Evolutionary conservation across 129 eudicot species (phyloP).

Genomic region (Pulicaria dysenterica): DNA sequence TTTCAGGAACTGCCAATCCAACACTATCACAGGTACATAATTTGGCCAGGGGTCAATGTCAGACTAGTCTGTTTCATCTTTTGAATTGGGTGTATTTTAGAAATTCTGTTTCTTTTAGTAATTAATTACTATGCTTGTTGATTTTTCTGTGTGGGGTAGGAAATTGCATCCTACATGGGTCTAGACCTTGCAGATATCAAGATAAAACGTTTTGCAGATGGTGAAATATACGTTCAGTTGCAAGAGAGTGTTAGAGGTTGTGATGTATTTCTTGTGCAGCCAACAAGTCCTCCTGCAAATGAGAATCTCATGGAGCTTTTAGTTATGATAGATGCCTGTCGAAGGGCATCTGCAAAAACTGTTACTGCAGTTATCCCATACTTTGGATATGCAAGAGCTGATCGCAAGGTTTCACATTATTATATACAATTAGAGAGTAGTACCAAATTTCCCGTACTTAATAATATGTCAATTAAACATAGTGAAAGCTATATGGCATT

Average conservation of each 20-base stretch:
- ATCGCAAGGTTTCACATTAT: slow-evolving; percentile 67
- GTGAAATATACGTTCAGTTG: slow-evolving; percentile 96
- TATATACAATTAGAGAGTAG: neutral
- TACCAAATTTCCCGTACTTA: neutral
- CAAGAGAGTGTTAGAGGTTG: slow-evolving; percentile 98
- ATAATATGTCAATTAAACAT: neutral
- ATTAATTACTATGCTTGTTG: neutral
- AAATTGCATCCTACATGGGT: slow-evolving; percentile 98
- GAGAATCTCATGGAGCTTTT: slow-evolving; percentile 98
- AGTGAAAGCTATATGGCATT: neutral
- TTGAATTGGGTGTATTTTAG: neutral
- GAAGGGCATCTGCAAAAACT: slow-evolving; percentile 96
- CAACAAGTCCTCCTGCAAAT: slow-evolving; percentile 96
- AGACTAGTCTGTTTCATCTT: neutral
- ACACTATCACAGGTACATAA: slow-evolving; percentile 70
- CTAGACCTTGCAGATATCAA: slow-evolving; percentile 85
- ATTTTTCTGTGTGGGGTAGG: slow-evolving; percentile 44
- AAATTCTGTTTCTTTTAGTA: neutral
- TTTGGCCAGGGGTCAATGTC: slow-evolving; percentile 2
- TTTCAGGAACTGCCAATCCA: slow-evolving; percentile 92
- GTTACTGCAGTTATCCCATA: slow-evolving; percentile 97
- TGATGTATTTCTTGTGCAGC: slow-evolving; percentile 93
- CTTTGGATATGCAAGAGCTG: slow-evolving; percentile 98
- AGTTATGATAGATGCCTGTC: slow-evolving; percentile 98
- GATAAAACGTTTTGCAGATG: slow-evolving; percentile 96